These are phyloP conservation scores for Aureobasidium lini DNA, from an alignment of 2,329 filamentous ascomycete genomes.

Conservation along the genomic window DNA sequence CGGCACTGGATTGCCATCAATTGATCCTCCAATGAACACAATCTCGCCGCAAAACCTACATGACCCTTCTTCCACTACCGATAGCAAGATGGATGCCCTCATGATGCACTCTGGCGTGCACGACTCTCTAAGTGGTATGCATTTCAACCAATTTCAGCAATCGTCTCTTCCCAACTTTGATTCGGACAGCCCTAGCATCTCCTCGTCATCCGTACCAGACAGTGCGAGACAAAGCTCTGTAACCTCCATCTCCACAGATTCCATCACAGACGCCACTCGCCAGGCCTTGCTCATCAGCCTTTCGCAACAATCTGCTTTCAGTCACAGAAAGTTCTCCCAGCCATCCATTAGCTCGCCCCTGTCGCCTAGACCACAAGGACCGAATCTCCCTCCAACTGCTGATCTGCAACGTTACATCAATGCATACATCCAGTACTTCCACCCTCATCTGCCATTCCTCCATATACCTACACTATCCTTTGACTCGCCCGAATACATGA, in stretches of 20 bases:
- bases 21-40: slow-evolving; percentile 61
- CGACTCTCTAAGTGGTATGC: slow-evolving; percentile 56
- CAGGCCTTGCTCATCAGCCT: slow-evolving; percentile 56
- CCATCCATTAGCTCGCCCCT: slow-evolving; percentile 48
- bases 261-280: slow-evolving; percentile 59
- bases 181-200: slow-evolving; percentile 55
- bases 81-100: slow-evolving; percentile 72
- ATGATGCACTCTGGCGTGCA: slow-evolving; percentile 46
- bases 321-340: slow-evolving; percentile 52
- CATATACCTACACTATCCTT: slow-evolving; percentile 89
- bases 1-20: slow-evolving; percentile 66
- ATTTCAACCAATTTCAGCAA: slow-evolving; percentile 44
- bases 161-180: slow-evolving; percentile 52
- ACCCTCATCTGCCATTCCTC: slow-evolving; percentile 90
- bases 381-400: slow-evolving; percentile 66
- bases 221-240: slow-evolving; percentile 56
- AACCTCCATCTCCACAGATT: slow-evolving; percentile 54
- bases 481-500: slow-evolving; percentile 63
- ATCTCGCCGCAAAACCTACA: slow-evolving; percentile 69
- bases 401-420: slow-evolving; percentile 87
- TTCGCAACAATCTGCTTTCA: slow-evolving; percentile 51
- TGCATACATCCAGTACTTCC: slow-evolving; percentile 85
- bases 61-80: slow-evolving; percentile 56
- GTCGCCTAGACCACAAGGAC: slow-evolving; percentile 33
- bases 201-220: slow-evolving; percentile 63